Percentiles rank a stretch among this genome's conserved stretches.
Evolutionary conservation across 2,329 filamentous ascomycete species (phyloP).

Genomic region (Grosmannia serpens): DNA sequence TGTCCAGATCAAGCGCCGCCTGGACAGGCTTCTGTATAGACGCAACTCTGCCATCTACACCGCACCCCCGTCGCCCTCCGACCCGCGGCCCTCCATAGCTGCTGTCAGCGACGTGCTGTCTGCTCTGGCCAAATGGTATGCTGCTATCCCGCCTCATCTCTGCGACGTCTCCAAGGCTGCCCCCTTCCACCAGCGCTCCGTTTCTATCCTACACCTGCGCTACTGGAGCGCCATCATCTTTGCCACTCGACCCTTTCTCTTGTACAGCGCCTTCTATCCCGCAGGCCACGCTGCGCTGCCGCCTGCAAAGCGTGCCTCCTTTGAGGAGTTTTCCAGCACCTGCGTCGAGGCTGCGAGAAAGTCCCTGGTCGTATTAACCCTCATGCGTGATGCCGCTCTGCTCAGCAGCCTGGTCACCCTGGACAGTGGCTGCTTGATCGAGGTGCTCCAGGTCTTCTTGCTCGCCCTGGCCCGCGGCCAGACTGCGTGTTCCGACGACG

Average conservation of each 20-base stretch:
- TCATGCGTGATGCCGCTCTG: constrained; percentile 13
- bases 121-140: constrained; percentile 13
- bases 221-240: constrained; percentile 15
- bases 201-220: constrained; percentile 15
- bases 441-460: constrained; percentile 16
- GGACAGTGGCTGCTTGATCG: constrained; percentile 14
- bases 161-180: constrained; percentile 12
- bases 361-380: constrained; percentile 11
- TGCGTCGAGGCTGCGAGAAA: constrained; percentile 15
- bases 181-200: constrained; percentile 15
- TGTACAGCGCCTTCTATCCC: constrained; percentile 13
- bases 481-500: constrained; percentile 1
- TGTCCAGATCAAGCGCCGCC: constrained; percentile 13
- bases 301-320: constrained; percentile 12
- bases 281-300: constrained; percentile 6
- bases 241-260: constrained; percentile 22
- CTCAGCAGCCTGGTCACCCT: constrained; percentile 15
- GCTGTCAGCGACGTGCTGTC: constrained; percentile 12
- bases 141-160: constrained; percentile 14
- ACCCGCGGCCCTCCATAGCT: constrained; percentile 6
- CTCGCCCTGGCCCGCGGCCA: constrained; percentile 9
- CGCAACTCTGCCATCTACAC: background rate
- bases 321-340: constrained; percentile 12
- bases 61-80: background rate
- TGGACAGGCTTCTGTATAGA: constrained; percentile 12